Percentiles rank a stretch among this genome's conserved stretches.
Evolutionary conservation across 2,329 filamentous ascomycete genomes (phyloP).

Genomic region (Aspergillus unguis): DNA sequence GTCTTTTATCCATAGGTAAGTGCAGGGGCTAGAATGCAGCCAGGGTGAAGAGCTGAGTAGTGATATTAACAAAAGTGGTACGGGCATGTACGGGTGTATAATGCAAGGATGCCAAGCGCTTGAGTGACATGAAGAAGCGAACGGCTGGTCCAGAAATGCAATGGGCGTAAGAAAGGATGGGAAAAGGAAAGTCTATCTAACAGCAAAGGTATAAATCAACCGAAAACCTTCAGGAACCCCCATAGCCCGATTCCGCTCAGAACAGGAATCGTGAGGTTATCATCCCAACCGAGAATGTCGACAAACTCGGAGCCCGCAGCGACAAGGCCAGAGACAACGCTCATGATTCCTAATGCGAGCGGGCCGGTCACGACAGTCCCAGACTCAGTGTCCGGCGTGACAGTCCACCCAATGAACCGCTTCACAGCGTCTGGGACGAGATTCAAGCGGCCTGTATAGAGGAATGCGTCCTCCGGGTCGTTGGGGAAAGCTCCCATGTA

Average conservation of each 20-base stretch:
- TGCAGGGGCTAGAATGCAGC: neutral
- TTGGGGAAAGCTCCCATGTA: slow-evolving; percentile 63
- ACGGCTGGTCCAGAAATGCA: neutral
- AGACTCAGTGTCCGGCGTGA: slow-evolving; percentile 18
- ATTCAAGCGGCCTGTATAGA: slow-evolving; percentile 73
- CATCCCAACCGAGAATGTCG: slow-evolving; percentile 91
- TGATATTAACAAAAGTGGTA: slow-evolving; percentile 12
- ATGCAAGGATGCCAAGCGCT: neutral
- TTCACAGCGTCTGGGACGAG: slow-evolving; percentile 61
- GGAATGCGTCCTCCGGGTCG: slow-evolving; percentile 68
- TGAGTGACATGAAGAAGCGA: neutral
- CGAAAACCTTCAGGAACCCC: slow-evolving; percentile 87
- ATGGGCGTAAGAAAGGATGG: neutral
- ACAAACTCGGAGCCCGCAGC: slow-evolving; percentile 86
- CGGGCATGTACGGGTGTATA: neutral
- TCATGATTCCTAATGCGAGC: slow-evolving; percentile 74
- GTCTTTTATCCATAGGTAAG: too few species aligned
- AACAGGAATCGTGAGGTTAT: slow-evolving; percentile 94
- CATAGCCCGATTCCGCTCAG: slow-evolving; percentile 85
- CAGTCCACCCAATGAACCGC: slow-evolving; percentile 59
- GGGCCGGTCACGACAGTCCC: slow-evolving; percentile 64
- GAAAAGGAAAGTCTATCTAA: slow-evolving; percentile 4
- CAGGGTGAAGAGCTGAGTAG: slow-evolving; percentile 5
- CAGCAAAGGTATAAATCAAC: slow-evolving; percentile 30
- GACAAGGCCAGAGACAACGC: slow-evolving; percentile 81